phyloP scores from a whole-genome alignment of 225 moss, liverwort and hornwort genomes.

The Lunularia cruciata region DNA sequence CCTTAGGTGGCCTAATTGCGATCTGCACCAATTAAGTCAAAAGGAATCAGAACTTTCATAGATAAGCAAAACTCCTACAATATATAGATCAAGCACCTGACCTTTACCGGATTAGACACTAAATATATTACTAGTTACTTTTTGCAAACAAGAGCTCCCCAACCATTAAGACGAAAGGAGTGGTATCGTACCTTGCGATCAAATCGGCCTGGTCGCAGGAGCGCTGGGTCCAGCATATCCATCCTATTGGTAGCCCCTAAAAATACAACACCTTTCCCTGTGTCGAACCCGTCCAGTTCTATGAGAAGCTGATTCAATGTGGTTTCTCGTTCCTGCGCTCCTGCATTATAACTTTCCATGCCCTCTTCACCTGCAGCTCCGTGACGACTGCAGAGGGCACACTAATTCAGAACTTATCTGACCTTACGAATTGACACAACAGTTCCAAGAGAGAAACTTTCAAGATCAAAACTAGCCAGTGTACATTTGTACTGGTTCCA shows the following conservation, averaged over 20 bases:
- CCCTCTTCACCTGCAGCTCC: slow-evolving; percentile 95
- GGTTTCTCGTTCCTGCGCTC: slow-evolving; percentile 95
- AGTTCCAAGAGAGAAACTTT: too few relatives aligned
- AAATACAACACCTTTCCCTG: slow-evolving; percentile 97
- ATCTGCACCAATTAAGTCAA: slow-evolving; percentile 36
- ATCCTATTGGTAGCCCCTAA: slow-evolving; percentile 95
- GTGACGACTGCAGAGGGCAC: slow-evolving; percentile 57
- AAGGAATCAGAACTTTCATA: neutral
- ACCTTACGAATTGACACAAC: too few relatives aligned
- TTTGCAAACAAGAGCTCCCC: neutral
- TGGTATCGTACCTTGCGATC: slow-evolving; percentile 67
- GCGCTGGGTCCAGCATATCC: slow-evolving; percentile 98
- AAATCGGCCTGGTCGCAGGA: slow-evolving; percentile 90
- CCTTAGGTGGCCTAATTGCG: slow-evolving; percentile 89
- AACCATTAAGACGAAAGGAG: neutral
- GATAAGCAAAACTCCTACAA: neutral
- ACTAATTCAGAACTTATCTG: too few relatives aligned
- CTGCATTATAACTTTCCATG: slow-evolving; percentile 97
- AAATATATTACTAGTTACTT: too few relatives aligned
- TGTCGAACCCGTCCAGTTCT: slow-evolving; percentile 96
- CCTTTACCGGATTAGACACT: too few relatives aligned
- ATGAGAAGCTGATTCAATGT: slow-evolving; percentile 95
- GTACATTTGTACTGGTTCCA: too few relatives aligned
- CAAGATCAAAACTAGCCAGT: too few relatives aligned
- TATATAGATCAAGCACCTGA: neutral